Base-by-base conservation (phyloP, 2,329 filamentous ascomycete species). In the Trichoderma koningiopsis region DNA sequence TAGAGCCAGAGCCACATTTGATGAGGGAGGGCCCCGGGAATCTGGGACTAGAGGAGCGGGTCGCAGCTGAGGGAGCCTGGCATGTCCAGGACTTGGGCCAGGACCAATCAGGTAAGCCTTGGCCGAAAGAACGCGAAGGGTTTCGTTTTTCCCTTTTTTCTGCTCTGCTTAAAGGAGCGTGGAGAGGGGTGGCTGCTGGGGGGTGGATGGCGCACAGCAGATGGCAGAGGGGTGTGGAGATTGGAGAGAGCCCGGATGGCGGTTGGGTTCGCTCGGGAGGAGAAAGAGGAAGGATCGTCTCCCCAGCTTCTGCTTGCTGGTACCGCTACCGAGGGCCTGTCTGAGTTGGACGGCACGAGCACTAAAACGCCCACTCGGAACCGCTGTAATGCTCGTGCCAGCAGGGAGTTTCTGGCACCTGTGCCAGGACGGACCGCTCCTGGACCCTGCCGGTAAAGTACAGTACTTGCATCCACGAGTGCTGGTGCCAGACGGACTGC, bases 31-130 rank as follows among this genome's bases (percentile, higher is more conserved):
- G 64, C 69, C 69, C 69, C 64, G 65, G 65, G 65, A 68, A 55
- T 63, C 58, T 68, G 69, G 69, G 58, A 59, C 64, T 63, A 63
- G 47, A 64, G 61, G 33, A 67, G 68, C 55, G 68, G 68, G 63
- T 70, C 57, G 61, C 68, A 70, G 68, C 68, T 70, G 68, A 70
- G 63, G 63, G 61, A 68, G 62, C 62, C 68, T 68, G 57, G 68
- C 40, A 61, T 37, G 57, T 49, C 63, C 62, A 70, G 68, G 62
- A 66, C 56, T 56, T 24, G 40, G 16, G 62, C 62, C 62, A 56
- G 56, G 40, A 37, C 68, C 35, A 70, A 70, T 68, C 49, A 70
- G 68, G 68, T 57, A 69, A 65, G 68, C 68, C 53, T 59, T 56
- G 68, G 68, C 68, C 68, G 68, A 70, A 43, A 43, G 40, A 52